Base-by-base conservation (phyloP, 75 land plant genomes). In the Cunninghamia lanceolata region DNA sequence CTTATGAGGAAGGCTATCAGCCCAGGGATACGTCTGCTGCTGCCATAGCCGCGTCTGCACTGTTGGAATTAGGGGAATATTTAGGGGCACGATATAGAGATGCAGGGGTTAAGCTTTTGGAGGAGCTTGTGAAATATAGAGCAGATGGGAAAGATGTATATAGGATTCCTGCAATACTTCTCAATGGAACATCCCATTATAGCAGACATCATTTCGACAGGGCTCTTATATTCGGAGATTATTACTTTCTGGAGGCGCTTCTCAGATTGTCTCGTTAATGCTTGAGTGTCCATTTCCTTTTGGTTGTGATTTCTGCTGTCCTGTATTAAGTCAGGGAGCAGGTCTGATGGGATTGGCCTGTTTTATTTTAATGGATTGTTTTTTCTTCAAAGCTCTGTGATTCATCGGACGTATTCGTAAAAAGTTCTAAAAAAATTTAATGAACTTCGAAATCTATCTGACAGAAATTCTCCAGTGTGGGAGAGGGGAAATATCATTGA, bases 231-330 rank as follows among this genome's bases (percentile, higher is more conserved):
- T 80, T 19, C 5, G 82, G 82, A 9, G 82, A 80, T 25, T 42
- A 80, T 2, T 80, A 80, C 17, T 80, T 40, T 80, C 82, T 80
- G 47, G 82, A 80, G 43, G 82, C 47, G 25, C 82, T 80, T 43
- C 21, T 80, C 43, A 80, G 82, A 43, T 25, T 80, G 74, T 70
- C 74, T 30, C 34, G 74, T 70, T 32, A n/a, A 7, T 70, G 30
- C 63, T 21, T 16, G 5, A 21, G 3, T 46, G 52, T 50, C 52
- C 15, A 13, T 15, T 50, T 2, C 13, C 13, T 11, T 50, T 11
- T 50, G 52, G 52, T 9, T 1, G 11, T 11, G 52, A 50, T 50
- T 50, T 50, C 52, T 50, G 52, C 52, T 50, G 52, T 10, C 52
- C 52, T 50, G 52, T 10, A 50, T 10, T 50, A 0, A 11, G 52